phyloP scores from a whole-genome alignment of 352 stramenopile genomes.

The Phytopythium chamaehyphon region DNA sequence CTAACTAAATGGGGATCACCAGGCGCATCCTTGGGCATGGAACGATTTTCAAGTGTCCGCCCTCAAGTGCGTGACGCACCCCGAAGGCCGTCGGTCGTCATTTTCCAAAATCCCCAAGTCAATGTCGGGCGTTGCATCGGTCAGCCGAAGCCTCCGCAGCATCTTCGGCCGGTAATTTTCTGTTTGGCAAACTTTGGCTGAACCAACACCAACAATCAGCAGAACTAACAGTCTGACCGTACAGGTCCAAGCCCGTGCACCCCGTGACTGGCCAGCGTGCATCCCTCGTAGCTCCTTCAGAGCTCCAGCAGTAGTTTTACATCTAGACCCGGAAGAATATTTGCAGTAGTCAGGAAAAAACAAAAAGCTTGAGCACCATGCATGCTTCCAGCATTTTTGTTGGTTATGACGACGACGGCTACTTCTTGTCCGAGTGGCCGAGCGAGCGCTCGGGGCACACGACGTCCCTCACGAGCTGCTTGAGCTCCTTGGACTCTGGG shows the following conservation, averaged over 20 bases:
- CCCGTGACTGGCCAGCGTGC: slow-evolving; percentile 5
- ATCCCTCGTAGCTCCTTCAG: neutral
- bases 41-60: slow-evolving; percentile 64
- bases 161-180: slow-evolving; percentile 43
- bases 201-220: too few species aligned
- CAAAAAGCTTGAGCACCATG: too few species aligned
- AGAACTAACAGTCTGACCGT: too few species aligned
- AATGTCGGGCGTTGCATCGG: slow-evolving; percentile 37
- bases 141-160: slow-evolving; percentile 54
- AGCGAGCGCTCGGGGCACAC: slow-evolving; percentile 81
- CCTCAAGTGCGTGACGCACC: slow-evolving; percentile 64
- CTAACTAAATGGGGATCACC: neutral
- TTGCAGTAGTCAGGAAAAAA: neutral
- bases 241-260: slow-evolving; percentile 28
- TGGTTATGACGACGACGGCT: neutral
- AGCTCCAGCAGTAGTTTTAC: neutral
- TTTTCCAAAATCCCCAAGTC: slow-evolving; percentile 29
- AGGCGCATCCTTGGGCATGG: slow-evolving; percentile 72
- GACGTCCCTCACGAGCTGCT: slow-evolving; percentile 89
- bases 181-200: too few species aligned
- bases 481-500: slow-evolving; percentile 91
- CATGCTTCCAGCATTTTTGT: neutral
- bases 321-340: neutral
- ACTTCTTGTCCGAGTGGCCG: slow-evolving; percentile 78
- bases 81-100: slow-evolving; percentile 35